A percentile compares a stretch with the other conserved stretches of the same genome.
Evolutionary conservation across 179 eudicot genomes (phyloP).

Genomic region (Patellifolia procumbens): DNA sequence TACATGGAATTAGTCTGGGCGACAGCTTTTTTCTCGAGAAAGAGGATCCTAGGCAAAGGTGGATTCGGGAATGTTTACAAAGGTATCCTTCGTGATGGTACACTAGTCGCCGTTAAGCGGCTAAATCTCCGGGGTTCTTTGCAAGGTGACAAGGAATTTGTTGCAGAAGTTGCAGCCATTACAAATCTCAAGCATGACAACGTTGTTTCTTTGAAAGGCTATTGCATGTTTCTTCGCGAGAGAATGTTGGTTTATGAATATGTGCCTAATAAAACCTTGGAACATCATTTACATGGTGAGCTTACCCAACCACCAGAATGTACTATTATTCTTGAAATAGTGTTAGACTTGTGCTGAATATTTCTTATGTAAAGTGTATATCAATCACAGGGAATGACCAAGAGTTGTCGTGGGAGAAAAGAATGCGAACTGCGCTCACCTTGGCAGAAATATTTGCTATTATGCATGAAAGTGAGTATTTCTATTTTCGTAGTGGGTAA

Average conservation of each 20-base stretch:
- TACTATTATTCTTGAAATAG: too few species aligned
- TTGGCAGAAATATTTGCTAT: constrained; percentile 8
- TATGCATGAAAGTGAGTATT: constrained; percentile 11
- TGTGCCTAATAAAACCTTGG: constrained; percentile 10
- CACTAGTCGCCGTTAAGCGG: constrained; percentile 1
- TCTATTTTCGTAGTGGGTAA: too few species aligned
- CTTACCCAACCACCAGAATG: too few species aligned
- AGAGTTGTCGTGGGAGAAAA: neutral
- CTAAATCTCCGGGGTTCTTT: neutral
- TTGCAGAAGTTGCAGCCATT: neutral
- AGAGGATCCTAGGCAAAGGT: neutral
- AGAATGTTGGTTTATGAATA: constrained; percentile 14
- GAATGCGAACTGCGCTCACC: constrained; percentile 2
- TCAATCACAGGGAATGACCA: neutral
- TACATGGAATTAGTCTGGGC: neutral
- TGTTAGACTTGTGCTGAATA: neutral
- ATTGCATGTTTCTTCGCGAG: neutral
- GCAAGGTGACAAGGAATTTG: constrained; percentile 2
- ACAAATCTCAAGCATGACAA: neutral
- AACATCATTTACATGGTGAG: constrained; percentile 18
- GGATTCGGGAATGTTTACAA: constrained; percentile 4
- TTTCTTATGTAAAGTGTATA: neutral
- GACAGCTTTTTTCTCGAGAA: neutral
- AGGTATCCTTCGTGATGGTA: neutral
- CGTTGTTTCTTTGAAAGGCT: constrained; percentile 1